Percentiles rank a stretch among this genome's conserved stretches.
Evolutionary conservation across 1,284 basidiomycete genomes (phyloP).

Genomic region (Xerocomus nothofagi): DNA sequence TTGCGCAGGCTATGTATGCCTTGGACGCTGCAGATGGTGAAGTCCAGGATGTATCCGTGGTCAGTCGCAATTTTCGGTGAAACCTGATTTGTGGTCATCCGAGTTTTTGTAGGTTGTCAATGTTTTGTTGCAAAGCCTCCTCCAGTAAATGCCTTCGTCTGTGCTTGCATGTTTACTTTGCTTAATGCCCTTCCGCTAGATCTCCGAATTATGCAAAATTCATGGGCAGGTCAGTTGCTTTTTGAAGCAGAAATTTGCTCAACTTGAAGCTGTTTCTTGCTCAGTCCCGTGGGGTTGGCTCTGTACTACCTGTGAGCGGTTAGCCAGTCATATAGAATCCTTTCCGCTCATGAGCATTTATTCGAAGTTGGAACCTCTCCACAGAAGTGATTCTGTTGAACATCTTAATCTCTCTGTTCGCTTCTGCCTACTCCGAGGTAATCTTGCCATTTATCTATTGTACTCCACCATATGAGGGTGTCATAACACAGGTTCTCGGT

Average conservation of each 20-base stretch:
- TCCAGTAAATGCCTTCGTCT: conserved; percentile 56
- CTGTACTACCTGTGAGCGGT: conserved; percentile 78
- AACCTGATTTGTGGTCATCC: not conserved
- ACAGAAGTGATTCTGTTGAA: conserved; percentile 90
- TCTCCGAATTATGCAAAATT: conserved; percentile 80
- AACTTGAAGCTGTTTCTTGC: conserved; percentile 6
- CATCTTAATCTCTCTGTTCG: conserved; percentile 92
- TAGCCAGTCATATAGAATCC: not conserved
- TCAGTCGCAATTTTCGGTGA: conserved; percentile 28
- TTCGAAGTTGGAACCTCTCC: conserved; percentile 76
- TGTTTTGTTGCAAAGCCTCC: conserved; percentile 75
- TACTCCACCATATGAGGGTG: not conserved
- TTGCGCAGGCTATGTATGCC: conserved; percentile 84
- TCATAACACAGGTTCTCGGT: conserved; percentile 47
- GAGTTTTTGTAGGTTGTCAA: conserved; percentile 58
- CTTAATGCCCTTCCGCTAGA: conserved; percentile 38
- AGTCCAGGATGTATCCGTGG: conserved; percentile 52
- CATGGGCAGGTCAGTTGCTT: conserved; percentile 42
- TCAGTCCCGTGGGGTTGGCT: conserved; percentile 66
- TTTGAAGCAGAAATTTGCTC: conserved; percentile 12
- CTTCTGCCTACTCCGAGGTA: conserved; percentile 87
- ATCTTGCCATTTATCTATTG: conserved; percentile 27
- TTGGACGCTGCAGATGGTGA: conserved; percentile 89
- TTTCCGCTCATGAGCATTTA: conserved; percentile 6
- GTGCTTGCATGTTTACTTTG: not conserved